Conservation (phyloP, 106 monocot genomes). For the Phalaenopsis equestris region DNA sequence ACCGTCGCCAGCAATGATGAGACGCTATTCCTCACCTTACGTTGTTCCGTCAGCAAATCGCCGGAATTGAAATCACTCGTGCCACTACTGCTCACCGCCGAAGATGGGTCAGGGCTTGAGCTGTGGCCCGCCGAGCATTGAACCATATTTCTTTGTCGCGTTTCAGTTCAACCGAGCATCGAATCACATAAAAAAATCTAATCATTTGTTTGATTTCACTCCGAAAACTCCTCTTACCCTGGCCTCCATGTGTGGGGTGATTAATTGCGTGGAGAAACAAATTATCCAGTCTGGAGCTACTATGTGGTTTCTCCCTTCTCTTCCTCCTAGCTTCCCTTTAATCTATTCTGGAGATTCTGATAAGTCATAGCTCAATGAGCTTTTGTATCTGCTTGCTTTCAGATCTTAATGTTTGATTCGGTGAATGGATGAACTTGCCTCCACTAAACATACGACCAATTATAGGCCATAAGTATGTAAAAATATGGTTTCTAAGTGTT, state of each 20-base stretch:
- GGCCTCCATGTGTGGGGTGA: constrained; percentile 89
- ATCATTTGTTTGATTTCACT: constrained; percentile 1
- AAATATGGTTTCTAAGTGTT: too few relatives aligned
- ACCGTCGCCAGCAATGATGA: not conserved
- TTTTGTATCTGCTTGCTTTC: constrained; percentile 2
- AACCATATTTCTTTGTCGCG: constrained; percentile 60
- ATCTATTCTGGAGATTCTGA: not conserved
- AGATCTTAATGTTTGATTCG: constrained; percentile 94
- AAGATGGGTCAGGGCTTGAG: constrained; percentile 68
- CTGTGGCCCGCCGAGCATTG: constrained; percentile 45
- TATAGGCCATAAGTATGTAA: too few relatives aligned
- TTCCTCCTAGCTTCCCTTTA: not conserved
- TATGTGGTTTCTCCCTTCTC: constrained; percentile 22
- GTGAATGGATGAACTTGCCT: constrained; percentile 74
- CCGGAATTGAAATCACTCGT: not conserved
- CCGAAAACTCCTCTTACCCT: constrained; percentile 87
- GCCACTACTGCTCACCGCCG: not conserved
- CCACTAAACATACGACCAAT: constrained; percentile 25
- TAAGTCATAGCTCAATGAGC: not conserved
- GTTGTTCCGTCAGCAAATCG: not conserved
- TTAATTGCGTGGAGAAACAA: constrained; percentile 60
- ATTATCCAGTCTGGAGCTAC: constrained; percentile 73
- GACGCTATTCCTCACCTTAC: not conserved
- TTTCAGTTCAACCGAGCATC: constrained; percentile 48
- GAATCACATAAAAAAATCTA: constrained; percentile 12